phyloP scores from a whole-genome alignment of 352 stramenopile genomes.

The Phytophthora cactorum region DNA sequence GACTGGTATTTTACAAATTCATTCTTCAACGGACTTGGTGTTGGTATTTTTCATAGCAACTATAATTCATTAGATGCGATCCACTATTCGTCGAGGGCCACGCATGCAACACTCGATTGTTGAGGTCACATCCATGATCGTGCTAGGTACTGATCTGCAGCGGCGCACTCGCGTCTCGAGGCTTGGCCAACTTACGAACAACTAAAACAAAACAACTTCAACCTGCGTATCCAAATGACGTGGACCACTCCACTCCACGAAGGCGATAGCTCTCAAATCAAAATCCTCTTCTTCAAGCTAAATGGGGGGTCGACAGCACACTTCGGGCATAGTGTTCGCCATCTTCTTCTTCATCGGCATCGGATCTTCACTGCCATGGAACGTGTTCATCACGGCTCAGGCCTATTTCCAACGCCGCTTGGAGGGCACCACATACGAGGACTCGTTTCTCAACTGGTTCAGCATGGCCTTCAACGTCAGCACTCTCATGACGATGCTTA shows the following conservation, averaged over 20 bases:
- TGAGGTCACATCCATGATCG: no score
- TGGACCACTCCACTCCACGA: constrained; percentile 1
- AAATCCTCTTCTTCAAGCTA: constrained; percentile 13
- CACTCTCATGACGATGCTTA: constrained; percentile 75
- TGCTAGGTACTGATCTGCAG: no score
- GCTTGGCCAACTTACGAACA: no score
- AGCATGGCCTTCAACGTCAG: constrained; percentile 85
- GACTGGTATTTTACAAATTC: no score
- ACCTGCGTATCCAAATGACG: not conserved
- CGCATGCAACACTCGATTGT: no score
- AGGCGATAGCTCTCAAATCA: not conserved
- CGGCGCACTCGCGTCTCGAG: no score
- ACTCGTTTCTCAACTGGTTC: constrained; percentile 89
- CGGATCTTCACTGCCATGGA: constrained; percentile 81
- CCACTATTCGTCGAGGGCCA: no score
- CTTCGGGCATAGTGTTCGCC: constrained; percentile 55
- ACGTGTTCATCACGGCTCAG: constrained; percentile 88
- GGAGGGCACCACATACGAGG: constrained; percentile 64
- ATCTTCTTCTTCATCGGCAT: constrained; percentile 87
- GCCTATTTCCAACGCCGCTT: constrained; percentile 79
- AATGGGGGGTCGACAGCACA: constrained; percentile 35
- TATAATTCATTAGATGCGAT: no score
- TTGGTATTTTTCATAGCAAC: no score
- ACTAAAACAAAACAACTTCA: not conserved
- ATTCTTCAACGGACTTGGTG: no score